phyloP scores from a whole-genome alignment of 805 yeast genomes.

The Ogataea pini region DNA sequence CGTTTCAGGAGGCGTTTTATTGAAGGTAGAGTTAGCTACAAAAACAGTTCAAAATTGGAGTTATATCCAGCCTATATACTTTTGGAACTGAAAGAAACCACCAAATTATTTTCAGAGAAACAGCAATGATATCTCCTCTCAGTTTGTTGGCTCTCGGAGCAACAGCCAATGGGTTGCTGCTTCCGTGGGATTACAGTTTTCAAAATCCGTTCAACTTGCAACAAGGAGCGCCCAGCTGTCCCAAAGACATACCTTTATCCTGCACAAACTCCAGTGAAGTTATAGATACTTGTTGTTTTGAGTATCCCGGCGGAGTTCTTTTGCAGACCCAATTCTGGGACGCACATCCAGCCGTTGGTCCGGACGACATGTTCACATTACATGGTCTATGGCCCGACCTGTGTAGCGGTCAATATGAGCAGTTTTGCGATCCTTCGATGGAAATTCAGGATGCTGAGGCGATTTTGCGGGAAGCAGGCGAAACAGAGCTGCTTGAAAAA shows the following conservation, averaged over 20 bases:
- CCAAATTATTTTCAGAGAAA: no score
- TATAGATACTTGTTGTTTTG: conserved; percentile 77
- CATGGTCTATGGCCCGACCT: conserved; percentile 91
- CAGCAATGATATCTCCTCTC: neutral
- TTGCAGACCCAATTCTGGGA: conserved; percentile 94
- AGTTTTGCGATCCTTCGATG: conserved; percentile 68
- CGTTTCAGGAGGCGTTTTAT: conserved; percentile 3
- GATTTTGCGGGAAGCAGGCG: conserved; percentile 47
- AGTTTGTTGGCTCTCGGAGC: neutral
- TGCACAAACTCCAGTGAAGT: conserved; percentile 58
- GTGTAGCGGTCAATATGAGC: conserved; percentile 80
- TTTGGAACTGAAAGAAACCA: no score
- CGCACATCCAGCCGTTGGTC: conserved; percentile 72
- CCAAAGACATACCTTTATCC: conserved; percentile 57
- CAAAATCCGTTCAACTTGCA: neutral
- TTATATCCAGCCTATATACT: no score
- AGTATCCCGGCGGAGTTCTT: conserved; percentile 80
- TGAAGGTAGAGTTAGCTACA: no score
- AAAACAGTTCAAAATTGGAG: no score
- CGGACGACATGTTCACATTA: conserved; percentile 67
- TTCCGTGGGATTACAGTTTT: neutral
- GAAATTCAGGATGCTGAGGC: conserved; percentile 51
- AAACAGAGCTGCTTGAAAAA: conserved; percentile 52
- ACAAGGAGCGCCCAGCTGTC: conserved; percentile 41
- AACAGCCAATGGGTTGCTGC: neutral